Percentiles rank a stretch among this genome's conserved stretches.
These are phyloP conservation scores for Beverwykella pulmonaria DNA, from an alignment of 495 filamentous ascomycete genomes.

Conservation along the genomic window DNA sequence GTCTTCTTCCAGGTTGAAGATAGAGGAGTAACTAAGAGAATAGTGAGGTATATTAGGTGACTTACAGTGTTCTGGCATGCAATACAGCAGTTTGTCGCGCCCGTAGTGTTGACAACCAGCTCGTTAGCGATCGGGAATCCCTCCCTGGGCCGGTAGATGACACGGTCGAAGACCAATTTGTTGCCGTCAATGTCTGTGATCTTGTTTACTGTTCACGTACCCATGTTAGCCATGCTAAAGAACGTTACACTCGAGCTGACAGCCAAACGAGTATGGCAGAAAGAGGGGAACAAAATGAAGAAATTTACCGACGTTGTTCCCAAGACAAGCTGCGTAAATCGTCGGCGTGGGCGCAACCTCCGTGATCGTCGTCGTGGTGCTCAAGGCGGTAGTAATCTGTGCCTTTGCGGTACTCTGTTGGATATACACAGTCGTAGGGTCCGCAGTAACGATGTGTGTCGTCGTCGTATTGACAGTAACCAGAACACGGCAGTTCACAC, in stretches of 20 bases:
- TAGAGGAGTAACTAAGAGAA: not conserved
- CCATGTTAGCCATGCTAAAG: not conserved
- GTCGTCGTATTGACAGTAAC: not conserved
- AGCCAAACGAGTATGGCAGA: no score
- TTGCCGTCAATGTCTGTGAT: constrained; percentile 5
- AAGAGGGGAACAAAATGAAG: not conserved
- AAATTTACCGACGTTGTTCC: constrained; percentile 19
- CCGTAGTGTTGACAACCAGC: not conserved
- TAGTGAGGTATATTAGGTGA: not conserved
- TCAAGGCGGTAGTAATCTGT: not conserved
- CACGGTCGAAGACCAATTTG: constrained; percentile 6
- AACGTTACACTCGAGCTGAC: no score
- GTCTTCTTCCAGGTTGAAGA: not conserved
- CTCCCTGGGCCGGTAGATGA: constrained; percentile 9
- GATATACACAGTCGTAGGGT: not conserved
- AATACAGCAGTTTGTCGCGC: constrained; percentile 9
- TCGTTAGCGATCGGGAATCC: constrained; percentile 20
- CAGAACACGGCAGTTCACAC: not conserved
- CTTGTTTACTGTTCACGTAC: constrained; percentile 1
- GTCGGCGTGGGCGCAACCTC: not conserved
- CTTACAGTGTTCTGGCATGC: constrained; percentile 23
- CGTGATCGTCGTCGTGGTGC: constrained; percentile 10
- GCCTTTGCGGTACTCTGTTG: constrained; percentile 1
- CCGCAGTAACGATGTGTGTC: not conserved
- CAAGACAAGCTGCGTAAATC: constrained; percentile 13